Evolutionary conservation across 345 rosid species (phyloP).

Genomic region (Arabidopsis suecica): DNA sequence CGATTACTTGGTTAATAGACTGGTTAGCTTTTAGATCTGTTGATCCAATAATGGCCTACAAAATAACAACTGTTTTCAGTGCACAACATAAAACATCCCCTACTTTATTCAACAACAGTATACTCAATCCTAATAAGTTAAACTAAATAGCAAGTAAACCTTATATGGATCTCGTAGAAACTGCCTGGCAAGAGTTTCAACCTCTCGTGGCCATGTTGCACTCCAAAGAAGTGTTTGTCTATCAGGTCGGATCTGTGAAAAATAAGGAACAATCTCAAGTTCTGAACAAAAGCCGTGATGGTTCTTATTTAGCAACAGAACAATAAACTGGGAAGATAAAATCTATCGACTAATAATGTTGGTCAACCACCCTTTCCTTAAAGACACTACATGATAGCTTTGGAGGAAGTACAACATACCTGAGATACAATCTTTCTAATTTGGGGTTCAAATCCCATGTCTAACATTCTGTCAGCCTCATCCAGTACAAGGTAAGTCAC

Average conservation of each 20-base stretch:
- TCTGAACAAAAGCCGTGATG: not conserved
- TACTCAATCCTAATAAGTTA: slow-evolving; percentile 11
- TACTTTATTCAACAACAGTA: slow-evolving; percentile 1
- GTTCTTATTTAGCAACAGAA: not conserved
- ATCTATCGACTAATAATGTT: not conserved
- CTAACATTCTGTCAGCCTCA: slow-evolving; percentile 98
- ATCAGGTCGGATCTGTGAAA: slow-evolving; percentile 90
- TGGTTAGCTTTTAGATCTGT: slow-evolving; percentile 88
- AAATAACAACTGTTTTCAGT: slow-evolving; percentile 10
- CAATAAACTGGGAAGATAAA: not conserved
- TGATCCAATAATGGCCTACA: slow-evolving; percentile 87
- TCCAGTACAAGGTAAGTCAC: slow-evolving; percentile 96
- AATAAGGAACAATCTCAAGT: slow-evolving; percentile 14
- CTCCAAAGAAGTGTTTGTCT: slow-evolving; percentile 98
- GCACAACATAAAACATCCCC: slow-evolving; percentile 16
- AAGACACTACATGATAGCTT: slow-evolving; percentile 5
- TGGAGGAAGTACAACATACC: slow-evolving; percentile 47
- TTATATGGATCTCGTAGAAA: slow-evolving; percentile 85
- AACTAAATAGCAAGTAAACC: slow-evolving; percentile 48
- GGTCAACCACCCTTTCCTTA: slow-evolving; percentile 1
- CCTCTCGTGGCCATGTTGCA: slow-evolving; percentile 99
- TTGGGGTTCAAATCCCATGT: slow-evolving; percentile 99
- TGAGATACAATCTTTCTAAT: slow-evolving; percentile 87
- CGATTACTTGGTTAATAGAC: slow-evolving; percentile 86
- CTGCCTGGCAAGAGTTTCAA: slow-evolving; percentile 87